Evolutionary conservation across 441 rosid species (phyloP), one percentile per base, ranked within the genome.

Genomic region (Viola pubescens): DNA sequence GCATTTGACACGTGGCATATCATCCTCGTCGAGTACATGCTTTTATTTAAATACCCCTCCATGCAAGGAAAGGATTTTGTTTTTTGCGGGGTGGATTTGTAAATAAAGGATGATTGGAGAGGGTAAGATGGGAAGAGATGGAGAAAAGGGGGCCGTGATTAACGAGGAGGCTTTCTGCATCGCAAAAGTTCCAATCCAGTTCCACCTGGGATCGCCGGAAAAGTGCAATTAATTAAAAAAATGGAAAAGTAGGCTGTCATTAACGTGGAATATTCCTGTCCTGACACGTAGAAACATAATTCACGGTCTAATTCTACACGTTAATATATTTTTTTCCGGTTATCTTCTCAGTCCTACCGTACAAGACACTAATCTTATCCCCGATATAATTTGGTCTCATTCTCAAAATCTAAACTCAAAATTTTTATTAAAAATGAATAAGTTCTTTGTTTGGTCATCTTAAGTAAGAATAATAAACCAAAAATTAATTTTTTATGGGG

Each of bases 1-100:
- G 62, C 64, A 62, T 1, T 2, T 48, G 82, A 86, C 92, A 86
- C 97, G 98, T 84, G 82, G 82, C 73, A 5, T 58, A 34, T 74
- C 89, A 62, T 77, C 85, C 76, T 64, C 46, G 48, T 5, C 11
- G 56, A 46, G 7, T 1, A 9, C n/a, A 4, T 13, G 26, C 53
- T 60, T 42, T 65, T 42, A 54, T 47, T 6, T 6, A 48, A 51
- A 44, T 53, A 34, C 70, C 78, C 66, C 58, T 51, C 47, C 51
- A 37, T 34, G 59, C 55, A 45, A 1, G 0, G 39, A 16, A 4
- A 61, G 53, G 44, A 12, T 59, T 37, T 58, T 7, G 8, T 0
- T 39, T 34, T 7, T 37, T 12, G n/a, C 8, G 12, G 64, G 59
- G 44, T 51, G 3, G 44, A 42, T 26, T 7, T 6, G 74, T 62